Conservation (phyloP, 179 eudicot genomes). For the Camellia oleifera region DNA sequence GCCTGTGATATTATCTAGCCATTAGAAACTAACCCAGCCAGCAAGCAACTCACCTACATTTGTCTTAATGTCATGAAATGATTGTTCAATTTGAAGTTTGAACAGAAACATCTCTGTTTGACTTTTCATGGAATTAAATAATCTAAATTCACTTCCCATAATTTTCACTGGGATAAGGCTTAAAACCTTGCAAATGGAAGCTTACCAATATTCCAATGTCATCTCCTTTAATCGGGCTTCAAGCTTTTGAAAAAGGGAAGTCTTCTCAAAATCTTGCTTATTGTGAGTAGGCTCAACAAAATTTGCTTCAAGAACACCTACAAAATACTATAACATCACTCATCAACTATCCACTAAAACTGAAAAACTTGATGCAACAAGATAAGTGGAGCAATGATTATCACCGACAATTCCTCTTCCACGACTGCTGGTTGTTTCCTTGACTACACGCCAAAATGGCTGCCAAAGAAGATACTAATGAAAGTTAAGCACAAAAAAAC, state of each 20-base stretch:
- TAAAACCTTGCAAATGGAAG: not conserved
- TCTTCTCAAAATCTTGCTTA: constrained; percentile 36
- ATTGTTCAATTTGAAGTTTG: not conserved
- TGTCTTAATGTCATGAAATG: not conserved
- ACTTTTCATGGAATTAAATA: not conserved
- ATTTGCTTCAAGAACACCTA: constrained; percentile 35
- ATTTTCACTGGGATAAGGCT: not conserved
- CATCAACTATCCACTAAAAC: not conserved
- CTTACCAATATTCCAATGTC: constrained; percentile 36
- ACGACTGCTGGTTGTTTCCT: not conserved
- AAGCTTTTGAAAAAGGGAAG: constrained; percentile 34
- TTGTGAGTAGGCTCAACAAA: constrained; percentile 31
- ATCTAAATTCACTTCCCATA: not conserved
- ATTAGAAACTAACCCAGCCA: not conserved
- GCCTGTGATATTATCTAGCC: not conserved
- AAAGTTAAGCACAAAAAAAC: not conserved
- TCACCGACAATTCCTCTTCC: constrained; percentile 36
- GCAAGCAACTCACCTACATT: not conserved
- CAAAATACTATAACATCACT: not conserved
- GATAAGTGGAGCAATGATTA: not conserved
- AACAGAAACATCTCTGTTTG: too few species aligned
- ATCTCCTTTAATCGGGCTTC: constrained; percentile 26
- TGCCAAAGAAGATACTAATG: constrained; percentile 15
- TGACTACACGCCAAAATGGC: constrained; percentile 31
- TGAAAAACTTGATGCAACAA: not conserved